Evolutionary conservation across 345 rosid genomes (phyloP).

Genomic region (Citrus medica): DNA sequence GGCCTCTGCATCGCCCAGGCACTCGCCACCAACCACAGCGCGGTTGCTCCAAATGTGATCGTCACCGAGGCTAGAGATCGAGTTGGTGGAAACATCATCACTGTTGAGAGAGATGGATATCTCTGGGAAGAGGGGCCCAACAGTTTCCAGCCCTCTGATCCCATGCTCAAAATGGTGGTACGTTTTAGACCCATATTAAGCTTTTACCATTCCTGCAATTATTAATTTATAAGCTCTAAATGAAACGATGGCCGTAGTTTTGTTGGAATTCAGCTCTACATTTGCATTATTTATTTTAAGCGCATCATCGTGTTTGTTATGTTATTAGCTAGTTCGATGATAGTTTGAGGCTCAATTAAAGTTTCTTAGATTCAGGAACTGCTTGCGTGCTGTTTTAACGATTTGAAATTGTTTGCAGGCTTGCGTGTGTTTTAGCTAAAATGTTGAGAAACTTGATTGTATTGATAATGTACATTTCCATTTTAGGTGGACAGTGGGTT

Average conservation of each 20-base stretch:
- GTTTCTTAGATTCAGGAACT: conserved; percentile 12
- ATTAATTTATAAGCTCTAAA: neutral
- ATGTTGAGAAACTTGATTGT: neutral
- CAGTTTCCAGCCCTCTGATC: conserved; percentile 95
- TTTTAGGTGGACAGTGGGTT: conserved; percentile 82
- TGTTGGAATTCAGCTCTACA: neutral
- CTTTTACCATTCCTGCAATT: neutral
- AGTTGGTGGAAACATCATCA: conserved; percentile 82
- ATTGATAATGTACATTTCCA: neutral
- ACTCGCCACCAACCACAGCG: conserved; percentile 68
- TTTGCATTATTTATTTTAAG: neutral
- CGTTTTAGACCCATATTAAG: neutral
- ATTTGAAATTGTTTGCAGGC: neutral
- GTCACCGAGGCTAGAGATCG: conserved; percentile 85
- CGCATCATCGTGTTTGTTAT: neutral
- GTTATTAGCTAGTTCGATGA: neutral
- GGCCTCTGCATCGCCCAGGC: conserved; percentile 96
- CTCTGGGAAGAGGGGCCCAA: conserved; percentile 98
- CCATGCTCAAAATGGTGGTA: conserved; percentile 92
- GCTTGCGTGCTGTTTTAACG: neutral
- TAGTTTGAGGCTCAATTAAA: conserved; percentile 11
- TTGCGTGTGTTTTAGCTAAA: neutral
- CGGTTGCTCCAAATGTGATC: conserved; percentile 60
- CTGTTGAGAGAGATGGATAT: conserved; percentile 81
- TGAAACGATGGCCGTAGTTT: neutral